Evolutionary conservation across 2,329 filamentous ascomycete species (phyloP).

Genomic region (Podosphaera fusca): DNA sequence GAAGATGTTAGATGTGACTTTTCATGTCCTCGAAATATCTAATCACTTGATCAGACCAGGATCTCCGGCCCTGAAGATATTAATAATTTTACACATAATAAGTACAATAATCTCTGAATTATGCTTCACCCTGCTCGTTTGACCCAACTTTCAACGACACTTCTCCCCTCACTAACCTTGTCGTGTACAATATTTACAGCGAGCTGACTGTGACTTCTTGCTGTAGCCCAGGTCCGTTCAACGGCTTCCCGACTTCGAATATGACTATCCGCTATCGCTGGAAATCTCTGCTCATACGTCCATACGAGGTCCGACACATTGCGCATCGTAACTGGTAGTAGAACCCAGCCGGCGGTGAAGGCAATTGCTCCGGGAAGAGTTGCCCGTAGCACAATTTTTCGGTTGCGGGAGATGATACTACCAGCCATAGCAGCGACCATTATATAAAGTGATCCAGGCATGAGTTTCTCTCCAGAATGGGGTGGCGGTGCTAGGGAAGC

Average conservation of each 20-base stretch:
- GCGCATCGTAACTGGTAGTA: conserved; percentile 71
- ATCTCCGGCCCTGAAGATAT: not conserved
- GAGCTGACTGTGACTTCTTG: conserved; percentile 49
- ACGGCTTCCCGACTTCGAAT: conserved; percentile 45
- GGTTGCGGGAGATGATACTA: conserved; percentile 71
- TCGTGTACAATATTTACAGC: conserved; percentile 53
- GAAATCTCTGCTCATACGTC: conserved; percentile 81
- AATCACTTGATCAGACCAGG: not conserved
- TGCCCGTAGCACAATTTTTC: conserved; percentile 61
- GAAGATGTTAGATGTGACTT: no score
- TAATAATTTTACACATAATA: not conserved
- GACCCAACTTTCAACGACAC: conserved; percentile 70
- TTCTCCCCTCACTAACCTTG: conserved; percentile 52
- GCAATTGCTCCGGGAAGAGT: conserved; percentile 59
- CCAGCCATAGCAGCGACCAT: conserved; percentile 88
- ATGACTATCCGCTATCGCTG: conserved; percentile 63
- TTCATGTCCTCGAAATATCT: no score
- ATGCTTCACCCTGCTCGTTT: conserved; percentile 41
- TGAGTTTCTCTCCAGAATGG: conserved; percentile 66
- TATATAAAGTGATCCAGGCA: conserved; percentile 80
- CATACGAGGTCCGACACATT: conserved; percentile 74
- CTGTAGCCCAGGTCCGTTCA: conserved; percentile 46
- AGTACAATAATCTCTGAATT: not conserved
- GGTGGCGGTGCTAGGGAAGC: conserved; percentile 70
- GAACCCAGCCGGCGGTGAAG: conserved; percentile 58